phyloP scores from a whole-genome alignment of 495 filamentous ascomycete species.

The Hypoxylon trugodes region DNA sequence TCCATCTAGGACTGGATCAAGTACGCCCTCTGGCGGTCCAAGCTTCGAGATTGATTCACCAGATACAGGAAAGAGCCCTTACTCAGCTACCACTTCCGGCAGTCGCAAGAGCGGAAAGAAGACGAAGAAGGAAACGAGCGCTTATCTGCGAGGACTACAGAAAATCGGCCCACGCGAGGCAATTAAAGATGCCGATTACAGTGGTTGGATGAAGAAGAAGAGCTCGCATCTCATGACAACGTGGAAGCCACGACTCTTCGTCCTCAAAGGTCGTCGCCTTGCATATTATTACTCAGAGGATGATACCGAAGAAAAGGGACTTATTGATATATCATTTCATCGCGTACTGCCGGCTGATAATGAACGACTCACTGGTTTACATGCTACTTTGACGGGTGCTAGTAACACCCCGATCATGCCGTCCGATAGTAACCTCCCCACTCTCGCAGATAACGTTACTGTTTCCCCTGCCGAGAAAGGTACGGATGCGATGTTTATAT shows the following conservation, averaged over 20 bases:
- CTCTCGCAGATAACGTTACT: conserved; percentile 55
- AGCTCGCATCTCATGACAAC: conserved; percentile 94
- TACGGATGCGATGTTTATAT: conserved; percentile 83
- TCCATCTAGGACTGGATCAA: conserved; percentile 80
- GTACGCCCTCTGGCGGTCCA: conserved; percentile 81
- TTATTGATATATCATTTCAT: conserved; percentile 98
- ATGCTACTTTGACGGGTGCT: conserved; percentile 90
- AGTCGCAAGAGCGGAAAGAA: conserved; percentile 66
- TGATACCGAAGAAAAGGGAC: conserved; percentile 88
- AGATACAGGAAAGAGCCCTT: conserved; percentile 66
- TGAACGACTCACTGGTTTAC: conserved; percentile 86
- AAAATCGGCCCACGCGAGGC: conserved; percentile 85
- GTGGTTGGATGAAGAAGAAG: conserved; percentile 99
- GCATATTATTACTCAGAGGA: conserved; percentile 96
- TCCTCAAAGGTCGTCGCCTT: conserved; percentile 87
- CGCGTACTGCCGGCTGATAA: conserved; percentile 95
- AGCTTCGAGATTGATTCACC: conserved; percentile 82
- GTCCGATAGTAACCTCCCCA: conserved; percentile 66
- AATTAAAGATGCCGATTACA: conserved; percentile 88
- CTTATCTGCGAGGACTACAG: conserved; percentile 86
- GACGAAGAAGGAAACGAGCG: conserved; percentile 92
- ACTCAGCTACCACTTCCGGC: conserved; percentile 54
- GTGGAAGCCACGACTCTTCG: conserved; percentile 95
- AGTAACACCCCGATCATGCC: conserved; percentile 79
- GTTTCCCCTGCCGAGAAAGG: conserved; percentile 53